Evolutionary conservation across 1,284 basidiomycete genomes (phyloP), one percentile per base, ranked within the genome.

Genomic region (Bjerkandera adusta): DNA sequence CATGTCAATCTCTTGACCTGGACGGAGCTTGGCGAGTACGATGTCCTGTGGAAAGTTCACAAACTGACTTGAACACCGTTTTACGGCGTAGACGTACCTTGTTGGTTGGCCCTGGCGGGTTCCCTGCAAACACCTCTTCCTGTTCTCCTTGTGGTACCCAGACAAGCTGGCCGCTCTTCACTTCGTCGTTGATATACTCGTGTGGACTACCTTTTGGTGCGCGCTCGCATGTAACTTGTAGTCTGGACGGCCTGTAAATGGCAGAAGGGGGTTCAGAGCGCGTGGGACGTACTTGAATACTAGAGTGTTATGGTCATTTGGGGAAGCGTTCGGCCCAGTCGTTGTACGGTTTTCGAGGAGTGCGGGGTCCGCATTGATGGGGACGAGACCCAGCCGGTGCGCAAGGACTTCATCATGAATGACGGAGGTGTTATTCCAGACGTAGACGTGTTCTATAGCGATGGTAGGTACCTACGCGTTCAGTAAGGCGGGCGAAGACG

Each of bases 341-440:
- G 41, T 33, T 36, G 51, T 49, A 1, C 59, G 53, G 38, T 50
- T 52, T 18, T 77, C 72, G 53, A 89, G 68, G 5, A 79, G 54
- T 6, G 79, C 70, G 0, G 97, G 95, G 63, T 98, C 89, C 43
- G 97, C 76, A 52, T 89, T 86, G 33, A 99, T 72, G 4, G 96
- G 97, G 2, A 99, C 74, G 12, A 99, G 77, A 10, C 97, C 96
- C 1, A 99, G 64, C 25, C 96, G 82, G 51, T 97, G 94, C 1
- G 92, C 80, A 12, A 99, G 76, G 1, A 99, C 86, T 68, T 99
- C 96, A 64, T 99, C 96, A 47, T 88, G 92, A 49, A 99, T 85
- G 58, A 99, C 91, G 2, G 85, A 87, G 0, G 92, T 98, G 68
- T 99, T 99, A 72, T 97, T 89, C 83, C 87, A 97, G 2, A 97